These are phyloP conservation scores for Apiospora rasikravindrae DNA, from an alignment of 2,329 filamentous ascomycete genomes.

Conservation along the genomic window DNA sequence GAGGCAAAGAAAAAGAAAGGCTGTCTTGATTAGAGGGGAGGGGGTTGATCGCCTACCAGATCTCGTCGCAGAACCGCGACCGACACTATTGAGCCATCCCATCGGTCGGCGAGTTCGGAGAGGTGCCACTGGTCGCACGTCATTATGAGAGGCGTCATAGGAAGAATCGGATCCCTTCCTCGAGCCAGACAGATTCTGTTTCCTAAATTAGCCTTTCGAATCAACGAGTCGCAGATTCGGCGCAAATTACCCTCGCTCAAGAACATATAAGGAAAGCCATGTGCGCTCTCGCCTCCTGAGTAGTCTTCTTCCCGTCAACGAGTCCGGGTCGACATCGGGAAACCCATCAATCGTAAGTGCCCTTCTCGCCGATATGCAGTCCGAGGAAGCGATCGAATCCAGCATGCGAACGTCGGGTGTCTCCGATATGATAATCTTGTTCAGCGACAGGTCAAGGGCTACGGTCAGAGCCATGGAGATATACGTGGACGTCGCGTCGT, in stretches of 20 bases:
- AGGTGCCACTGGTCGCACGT: slow-evolving; percentile 74
- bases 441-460: slow-evolving; percentile 70
- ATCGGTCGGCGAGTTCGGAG: slow-evolving; percentile 65
- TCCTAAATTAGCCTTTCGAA: slow-evolving; percentile 27
- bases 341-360: slow-evolving; percentile 74
- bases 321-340: slow-evolving; percentile 63
- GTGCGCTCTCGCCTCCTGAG: slow-evolving; percentile 69
- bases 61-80: slow-evolving; percentile 73
- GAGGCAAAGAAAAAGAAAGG: no score
- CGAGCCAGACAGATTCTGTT: slow-evolving; percentile 69
- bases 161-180: slow-evolving; percentile 71
- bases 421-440: slow-evolving; percentile 69
- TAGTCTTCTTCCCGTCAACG: slow-evolving; percentile 64
- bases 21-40: not conserved
- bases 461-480: slow-evolving; percentile 73
- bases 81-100: slow-evolving; percentile 74
- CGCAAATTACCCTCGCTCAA: slow-evolving; percentile 65
- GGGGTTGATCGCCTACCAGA: slow-evolving; percentile 51
- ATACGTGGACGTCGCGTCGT: slow-evolving; percentile 75
- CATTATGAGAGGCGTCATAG: slow-evolving; percentile 68
- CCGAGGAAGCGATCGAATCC: slow-evolving; percentile 62
- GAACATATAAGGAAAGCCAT: slow-evolving; percentile 74
- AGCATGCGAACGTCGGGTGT: slow-evolving; percentile 45
- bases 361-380: slow-evolving; percentile 70
- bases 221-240: not conserved